phyloP scores from a whole-genome alignment of 2,329 filamentous ascomycete genomes.

The Fusarium stilboides region DNA sequence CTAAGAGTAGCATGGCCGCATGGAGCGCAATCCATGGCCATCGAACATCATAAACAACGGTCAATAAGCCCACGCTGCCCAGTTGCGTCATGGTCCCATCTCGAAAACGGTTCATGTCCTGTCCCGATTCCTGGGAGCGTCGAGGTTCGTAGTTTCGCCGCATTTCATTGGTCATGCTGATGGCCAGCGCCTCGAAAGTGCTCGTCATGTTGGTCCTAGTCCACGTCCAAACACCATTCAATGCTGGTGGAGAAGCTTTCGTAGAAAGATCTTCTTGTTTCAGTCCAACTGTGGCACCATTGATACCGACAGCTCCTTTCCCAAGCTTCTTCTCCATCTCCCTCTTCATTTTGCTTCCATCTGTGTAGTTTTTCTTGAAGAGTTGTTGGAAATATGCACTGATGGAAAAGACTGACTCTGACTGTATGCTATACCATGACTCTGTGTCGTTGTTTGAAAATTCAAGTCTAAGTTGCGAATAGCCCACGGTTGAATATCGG shows the following conservation, averaged over 20 bases:
- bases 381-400: conserved; percentile 18
- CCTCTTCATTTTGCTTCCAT: neutral
- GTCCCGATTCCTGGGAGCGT: neutral
- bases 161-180: conserved; percentile 30
- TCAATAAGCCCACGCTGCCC: conserved; percentile 10
- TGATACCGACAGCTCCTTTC: conserved; percentile 14
- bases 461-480: conserved; percentile 1
- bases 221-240: conserved; percentile 17
- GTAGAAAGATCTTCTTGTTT: neutral
- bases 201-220: conserved; percentile 15
- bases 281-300: neutral
- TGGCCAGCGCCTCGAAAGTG: conserved; percentile 15
- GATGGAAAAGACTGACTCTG: conserved; percentile 12
- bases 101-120: conserved; percentile 10
- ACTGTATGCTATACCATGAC: neutral
- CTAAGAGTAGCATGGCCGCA: conserved; percentile 1
- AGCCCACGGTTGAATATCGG: neutral
- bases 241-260: conserved; percentile 2
- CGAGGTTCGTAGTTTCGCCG: conserved; percentile 6
- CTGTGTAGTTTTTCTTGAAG: conserved; percentile 2
- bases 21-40: conserved; percentile 24
- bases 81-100: conserved; percentile 4
- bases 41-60: conserved; percentile 10
- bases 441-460: neutral
- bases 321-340: conserved; percentile 7